Evolutionary conservation across 208 protist species (phyloP), one percentile per base, ranked within the genome.

Genomic region (Crithidia thermophila): DNA sequence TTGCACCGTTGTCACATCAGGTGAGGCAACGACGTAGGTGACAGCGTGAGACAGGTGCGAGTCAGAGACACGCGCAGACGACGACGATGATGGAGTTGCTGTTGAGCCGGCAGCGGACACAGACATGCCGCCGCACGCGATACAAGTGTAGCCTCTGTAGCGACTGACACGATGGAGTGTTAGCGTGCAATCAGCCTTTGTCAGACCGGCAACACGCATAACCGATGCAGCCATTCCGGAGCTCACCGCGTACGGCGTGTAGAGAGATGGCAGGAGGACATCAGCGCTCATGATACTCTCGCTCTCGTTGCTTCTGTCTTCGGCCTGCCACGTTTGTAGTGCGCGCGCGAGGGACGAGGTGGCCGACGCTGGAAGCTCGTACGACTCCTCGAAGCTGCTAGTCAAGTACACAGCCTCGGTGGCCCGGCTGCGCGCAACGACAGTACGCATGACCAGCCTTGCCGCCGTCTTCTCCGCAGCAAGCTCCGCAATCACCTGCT

Each of bases 1-100:
- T 20, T 77, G 49, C 31, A 77, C 52, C 8, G 59, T 65, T 5
- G 76, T 59, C 31, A 81, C 80, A 58, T 85, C 66, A 11, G 60
- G 63, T 11, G 83, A 88, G 25, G 61, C 68, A 3, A 88, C 76
- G 16, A 84, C 33, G 33, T 64, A 62, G 27, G 64, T 52, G 27
- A 84, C 5, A 3, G 60, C 30, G 43, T 40, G 50, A n/a, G n/a
- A n/a, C n/a, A n/a, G n/a, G n/a, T n/a, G n/a, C n/a, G n/a, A n/a
- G n/a, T n/a, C n/a, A n/a, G n/a, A n/a, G n/a, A n/a, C n/a, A n/a
- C n/a, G n/a, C n/a, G n/a, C n/a, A n/a, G n/a, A n/a, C n/a, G n/a
- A n/a, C 51, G 23, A 13, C 27, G 55, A 4, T 46, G 20, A 28
- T 46, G 9, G 9, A 20, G n/a, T 42, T 5, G 0, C 23, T 30